Conservation (phyloP, 495 filamentous ascomycete species). For the Penicillium robsamsonii region DNA sequence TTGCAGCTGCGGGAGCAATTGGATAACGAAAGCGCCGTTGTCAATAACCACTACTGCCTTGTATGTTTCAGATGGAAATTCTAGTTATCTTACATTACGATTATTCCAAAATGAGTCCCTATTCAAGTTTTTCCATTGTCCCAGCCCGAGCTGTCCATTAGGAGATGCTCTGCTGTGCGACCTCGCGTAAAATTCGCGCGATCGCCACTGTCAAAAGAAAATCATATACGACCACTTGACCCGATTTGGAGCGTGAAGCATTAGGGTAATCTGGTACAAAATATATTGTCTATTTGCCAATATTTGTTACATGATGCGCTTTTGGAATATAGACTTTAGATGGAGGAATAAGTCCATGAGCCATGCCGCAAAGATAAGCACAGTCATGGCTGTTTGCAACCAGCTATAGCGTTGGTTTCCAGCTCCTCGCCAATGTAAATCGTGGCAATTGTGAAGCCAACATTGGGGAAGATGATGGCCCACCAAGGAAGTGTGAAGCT, state of each 20-base stretch:
- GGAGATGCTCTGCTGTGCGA: not conserved
- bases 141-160: not conserved
- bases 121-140: not conserved
- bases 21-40: no score
- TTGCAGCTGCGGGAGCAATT: no score
- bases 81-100: not conserved
- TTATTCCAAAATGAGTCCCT: not conserved
- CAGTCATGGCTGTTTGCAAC: conserved; percentile 1
- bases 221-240: not conserved
- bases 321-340: conserved; percentile 3
- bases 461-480: not conserved
- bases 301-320: conserved; percentile 3
- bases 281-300: not conserved
- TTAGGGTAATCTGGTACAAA: not conserved
- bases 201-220: not conserved
- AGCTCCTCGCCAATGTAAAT: conserved; percentile 2
- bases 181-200: not conserved
- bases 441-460: conserved; percentile 1
- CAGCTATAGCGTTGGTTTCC: conserved; percentile 1
- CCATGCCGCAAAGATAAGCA: conserved; percentile 1
- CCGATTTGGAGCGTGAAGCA: not conserved
- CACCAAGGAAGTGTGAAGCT: conserved; percentile 1
- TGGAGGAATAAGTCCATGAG: conserved; percentile 2
- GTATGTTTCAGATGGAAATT: not conserved
- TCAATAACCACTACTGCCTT: no score